A percentile compares a stretch with the other conserved stretches of the same genome.
phyloP scores from a whole-genome alignment of 1,284 basidiomycete genomes.

The Bjerkandera adusta region DNA sequence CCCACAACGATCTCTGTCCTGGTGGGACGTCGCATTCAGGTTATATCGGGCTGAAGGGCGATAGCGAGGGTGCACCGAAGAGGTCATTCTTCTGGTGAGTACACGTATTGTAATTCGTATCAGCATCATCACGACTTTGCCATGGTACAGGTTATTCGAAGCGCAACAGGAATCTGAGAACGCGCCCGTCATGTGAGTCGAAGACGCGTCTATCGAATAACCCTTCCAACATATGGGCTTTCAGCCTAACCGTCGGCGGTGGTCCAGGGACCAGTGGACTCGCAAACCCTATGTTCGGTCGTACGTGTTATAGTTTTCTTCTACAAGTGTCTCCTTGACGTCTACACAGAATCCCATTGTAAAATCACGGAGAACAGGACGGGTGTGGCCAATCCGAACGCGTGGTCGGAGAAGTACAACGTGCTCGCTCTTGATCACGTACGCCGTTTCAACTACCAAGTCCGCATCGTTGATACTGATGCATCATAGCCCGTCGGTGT shows the following conservation, averaged over 20 bases:
- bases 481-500: conserved; percentile 29
- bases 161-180: conserved; percentile 26
- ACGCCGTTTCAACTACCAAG: conserved; percentile 6
- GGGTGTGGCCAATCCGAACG: conserved; percentile 22
- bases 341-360: conserved; percentile 27
- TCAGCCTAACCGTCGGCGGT: conserved; percentile 33
- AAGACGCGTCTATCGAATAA: not conserved
- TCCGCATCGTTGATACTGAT: not conserved
- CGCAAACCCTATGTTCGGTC: conserved; percentile 28
- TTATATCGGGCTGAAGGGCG: conserved; percentile 30
- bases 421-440: conserved; percentile 34
- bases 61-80: conserved; percentile 25
- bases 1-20: conserved; percentile 10
- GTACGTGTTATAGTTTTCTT: conserved; percentile 2
- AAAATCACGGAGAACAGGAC: conserved; percentile 21
- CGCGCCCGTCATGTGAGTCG: conserved; percentile 30
- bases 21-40: conserved; percentile 25
- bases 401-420: conserved; percentile 32
- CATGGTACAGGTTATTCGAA: conserved; percentile 29
- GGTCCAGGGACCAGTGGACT: conserved; percentile 32
- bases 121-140: not conserved
- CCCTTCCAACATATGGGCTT: not conserved
- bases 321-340: not conserved
- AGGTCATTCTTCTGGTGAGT: conserved; percentile 35
- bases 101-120: not conserved